Percentiles rank a stretch among this genome's conserved stretches.
Evolutionary conservation across 306 rosid genomes (phyloP).

Genomic region (Pueraria montana): DNA sequence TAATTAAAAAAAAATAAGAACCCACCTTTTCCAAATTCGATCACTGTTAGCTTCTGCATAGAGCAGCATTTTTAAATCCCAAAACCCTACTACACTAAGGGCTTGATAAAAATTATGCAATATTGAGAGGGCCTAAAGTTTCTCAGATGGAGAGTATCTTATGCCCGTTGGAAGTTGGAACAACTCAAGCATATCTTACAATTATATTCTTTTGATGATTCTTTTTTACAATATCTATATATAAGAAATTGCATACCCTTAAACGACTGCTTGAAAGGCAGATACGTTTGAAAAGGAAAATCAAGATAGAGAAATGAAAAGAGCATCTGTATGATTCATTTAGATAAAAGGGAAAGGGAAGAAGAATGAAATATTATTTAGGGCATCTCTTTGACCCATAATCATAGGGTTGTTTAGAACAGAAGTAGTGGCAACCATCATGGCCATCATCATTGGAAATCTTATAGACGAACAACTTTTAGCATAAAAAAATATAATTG

Average conservation of each 20-base stretch:
- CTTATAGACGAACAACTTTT: slow-evolving; percentile 59
- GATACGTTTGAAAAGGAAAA: slow-evolving; percentile 47
- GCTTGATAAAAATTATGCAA: slow-evolving; percentile 1
- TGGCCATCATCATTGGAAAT: slow-evolving; percentile 77
- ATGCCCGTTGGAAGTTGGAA: slow-evolving; percentile 50
- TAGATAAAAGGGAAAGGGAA: slow-evolving; percentile 29
- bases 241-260: slow-evolving; percentile 53
- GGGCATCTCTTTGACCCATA: slow-evolving; percentile 67
- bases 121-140: slow-evolving; percentile 11
- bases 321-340: slow-evolving; percentile 48
- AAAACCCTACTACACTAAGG: background rate
- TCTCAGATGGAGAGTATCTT: slow-evolving; percentile 32
- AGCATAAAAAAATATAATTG: slow-evolving; percentile 48
- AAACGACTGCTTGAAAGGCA: slow-evolving; percentile 47
- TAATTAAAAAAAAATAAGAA: background rate
- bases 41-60: slow-evolving; percentile 1
- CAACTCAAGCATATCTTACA: slow-evolving; percentile 46
- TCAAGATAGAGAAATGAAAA: slow-evolving; percentile 45
- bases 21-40: slow-evolving; percentile 40
- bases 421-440: slow-evolving; percentile 67
- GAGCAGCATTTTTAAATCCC: slow-evolving; percentile 16
- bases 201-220: slow-evolving; percentile 48
- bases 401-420: slow-evolving; percentile 65
- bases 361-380: slow-evolving; percentile 48
- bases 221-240: slow-evolving; percentile 36